Base-by-base conservation (phyloP, 2,329 filamentous ascomycete genomes). In the Aspergillus oerlinghausenensis region DNA sequence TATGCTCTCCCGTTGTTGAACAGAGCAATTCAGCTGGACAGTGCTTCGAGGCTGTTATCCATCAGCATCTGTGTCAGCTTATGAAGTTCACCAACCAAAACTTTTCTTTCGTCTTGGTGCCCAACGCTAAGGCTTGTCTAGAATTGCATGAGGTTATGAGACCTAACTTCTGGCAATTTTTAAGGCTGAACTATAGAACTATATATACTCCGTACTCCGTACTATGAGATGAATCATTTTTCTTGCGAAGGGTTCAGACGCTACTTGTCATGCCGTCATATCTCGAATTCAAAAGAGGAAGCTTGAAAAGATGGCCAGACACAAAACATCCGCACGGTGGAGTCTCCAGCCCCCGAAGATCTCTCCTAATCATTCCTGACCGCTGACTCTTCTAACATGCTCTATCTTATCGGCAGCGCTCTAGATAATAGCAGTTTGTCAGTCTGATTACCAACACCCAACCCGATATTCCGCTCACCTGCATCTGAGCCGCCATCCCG, bases 321-420 rank as follows among this genome's bases (percentile, higher is more conserved):
- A 23, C 40, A 43, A 17, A 17, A 17, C 14, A 38, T 38, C 32
- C 32, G 5, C 32, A 38, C 3, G 14, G 32, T 38, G 32, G 32
- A 17, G 32, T 38, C 32, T 38, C 32, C 14, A 17, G 14, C 32
- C 32, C 10, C 14, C 32, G 2, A 35, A 17, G 14, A 35, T 35
- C 14, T 17, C 32, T 7, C 14, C 32, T 17, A n/a, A 38, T 38
- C 14, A 43, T 14, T 25, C 21, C 11, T 47, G 3, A 2, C 40
- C 38, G 32, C 62, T 67, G 1, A 56, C 60, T 21, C 61, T 58
- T 28, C 59, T 61, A 6, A 62, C 61, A 51, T 69, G 55, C 19
- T 71, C 69, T 14, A 70, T 60, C 47, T 72, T 72, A 60, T 72
- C 70, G 4, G 70, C 69, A 9, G 67, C 69, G 61, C 70, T 73